Evolutionary conservation across 768 basidiomycete species (phyloP).

Genomic region (Psilocybe cubensis): DNA sequence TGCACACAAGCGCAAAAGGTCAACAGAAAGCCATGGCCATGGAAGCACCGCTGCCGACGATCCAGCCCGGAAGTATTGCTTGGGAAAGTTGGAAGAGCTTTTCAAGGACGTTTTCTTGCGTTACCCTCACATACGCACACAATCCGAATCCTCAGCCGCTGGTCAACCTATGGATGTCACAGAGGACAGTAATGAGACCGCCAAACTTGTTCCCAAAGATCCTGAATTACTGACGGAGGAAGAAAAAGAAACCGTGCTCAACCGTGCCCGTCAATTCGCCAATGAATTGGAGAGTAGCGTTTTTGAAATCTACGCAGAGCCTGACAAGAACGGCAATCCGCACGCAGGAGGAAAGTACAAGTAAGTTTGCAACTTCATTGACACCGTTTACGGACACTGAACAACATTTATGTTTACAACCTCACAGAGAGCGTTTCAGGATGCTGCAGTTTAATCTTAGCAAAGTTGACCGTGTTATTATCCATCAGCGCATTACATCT

Average conservation of each 20-base stretch:
- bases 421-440: constrained; percentile 81
- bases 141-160: constrained; percentile 22
- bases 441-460: constrained; percentile 89
- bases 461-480: constrained; percentile 76
- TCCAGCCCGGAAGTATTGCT: constrained; percentile 78
- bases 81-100: constrained; percentile 74
- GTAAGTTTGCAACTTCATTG: constrained; percentile 40
- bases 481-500: constrained; percentile 80
- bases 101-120: constrained; percentile 71
- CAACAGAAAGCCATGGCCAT: constrained; percentile 7
- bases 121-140: constrained; percentile 57
- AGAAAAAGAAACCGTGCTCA: constrained; percentile 57
- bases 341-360: constrained; percentile 80
- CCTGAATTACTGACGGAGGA: constrained; percentile 62
- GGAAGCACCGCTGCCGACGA: constrained; percentile 56
- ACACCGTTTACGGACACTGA: neutral
- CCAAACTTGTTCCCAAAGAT: constrained; percentile 41
- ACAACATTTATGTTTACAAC: constrained; percentile 12
- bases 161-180: constrained; percentile 10
- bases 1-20: constrained; percentile 27
- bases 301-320: constrained; percentile 77
- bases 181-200: neutral
- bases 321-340: constrained; percentile 69
- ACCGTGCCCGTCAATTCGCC: constrained; percentile 66
- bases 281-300: constrained; percentile 75